A percentile compares a stretch with the other conserved stretches of the same genome.
Conservation (phyloP, 139 green algal species). For the Ettlia oleoabundans region DNA sequence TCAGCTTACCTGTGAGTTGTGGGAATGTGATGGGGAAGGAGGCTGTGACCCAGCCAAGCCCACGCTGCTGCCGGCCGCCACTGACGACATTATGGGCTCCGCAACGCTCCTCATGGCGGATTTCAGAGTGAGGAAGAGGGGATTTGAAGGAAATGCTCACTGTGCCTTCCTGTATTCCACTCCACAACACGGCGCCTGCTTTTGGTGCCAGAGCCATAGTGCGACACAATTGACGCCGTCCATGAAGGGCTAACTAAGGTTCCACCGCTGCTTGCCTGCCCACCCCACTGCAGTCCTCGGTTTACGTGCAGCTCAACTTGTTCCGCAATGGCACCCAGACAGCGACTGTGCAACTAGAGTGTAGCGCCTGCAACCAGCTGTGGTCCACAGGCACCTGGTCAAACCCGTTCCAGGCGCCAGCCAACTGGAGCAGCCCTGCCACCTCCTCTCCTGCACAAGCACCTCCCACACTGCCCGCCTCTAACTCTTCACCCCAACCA, state of each 20-base stretch:
- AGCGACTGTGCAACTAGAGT: not conserved
- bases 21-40: constrained; percentile 52
- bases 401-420: constrained; percentile 7
- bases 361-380: not conserved
- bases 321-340: not conserved
- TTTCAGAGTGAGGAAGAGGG: too few relatives aligned
- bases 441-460: not conserved
- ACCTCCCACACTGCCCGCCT: not conserved
- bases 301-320: not conserved
- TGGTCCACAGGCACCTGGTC: constrained; percentile 2
- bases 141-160: too few relatives aligned
- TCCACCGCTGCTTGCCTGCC: not conserved
- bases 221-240: too few relatives aligned
- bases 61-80: constrained; percentile 5
- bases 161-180: too few relatives aligned
- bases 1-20: constrained; percentile 30
- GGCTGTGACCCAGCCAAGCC: constrained; percentile 38
- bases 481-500: not conserved
- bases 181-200: too few relatives aligned
- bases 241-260: too few relatives aligned
- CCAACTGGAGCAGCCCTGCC: not conserved
- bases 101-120: not conserved
- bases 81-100: constrained; percentile 35
- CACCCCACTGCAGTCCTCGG: not conserved
- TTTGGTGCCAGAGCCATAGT: too few relatives aligned